Conservation (phyloP, 2,329 filamentous ascomycete genomes). For the Cordyceps farinosa region DNA sequence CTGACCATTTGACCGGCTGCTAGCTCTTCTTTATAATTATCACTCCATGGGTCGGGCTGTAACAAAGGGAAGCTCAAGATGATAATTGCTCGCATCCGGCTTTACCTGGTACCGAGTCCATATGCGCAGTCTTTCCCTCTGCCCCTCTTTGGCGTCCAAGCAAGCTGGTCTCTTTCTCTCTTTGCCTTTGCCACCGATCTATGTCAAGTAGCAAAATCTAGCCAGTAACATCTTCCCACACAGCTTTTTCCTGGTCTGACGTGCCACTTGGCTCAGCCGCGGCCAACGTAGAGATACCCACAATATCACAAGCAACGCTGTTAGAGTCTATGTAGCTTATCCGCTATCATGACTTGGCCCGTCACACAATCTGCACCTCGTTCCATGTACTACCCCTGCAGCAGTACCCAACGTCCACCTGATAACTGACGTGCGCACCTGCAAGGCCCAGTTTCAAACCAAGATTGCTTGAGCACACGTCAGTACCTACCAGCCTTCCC, state of each 20-base stretch:
- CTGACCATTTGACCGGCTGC: neutral
- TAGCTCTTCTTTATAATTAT: neutral
- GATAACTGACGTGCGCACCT: slow-evolving; percentile 3
- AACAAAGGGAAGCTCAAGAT: neutral
- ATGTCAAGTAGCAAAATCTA: too few relatives aligned
- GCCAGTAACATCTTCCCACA: neutral
- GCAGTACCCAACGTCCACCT: neutral
- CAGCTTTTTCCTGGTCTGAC: neutral
- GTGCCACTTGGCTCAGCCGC: slow-evolving; percentile 11
- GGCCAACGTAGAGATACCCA: slow-evolving; percentile 6
- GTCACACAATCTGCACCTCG: neutral
- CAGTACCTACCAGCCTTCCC: slow-evolving; percentile 20
- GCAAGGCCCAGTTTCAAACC: slow-evolving; percentile 17
- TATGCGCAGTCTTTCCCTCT: neutral
- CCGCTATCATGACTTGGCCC: neutral
- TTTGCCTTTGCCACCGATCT: neutral
- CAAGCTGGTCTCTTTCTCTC: neutral
- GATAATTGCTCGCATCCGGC: neutral
- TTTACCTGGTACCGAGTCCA: neutral
- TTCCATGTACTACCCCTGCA: slow-evolving; percentile 7
- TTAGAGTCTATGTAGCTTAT: slow-evolving; percentile 1
- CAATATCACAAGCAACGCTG: slow-evolving; percentile 16
- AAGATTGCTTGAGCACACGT: slow-evolving; percentile 22
- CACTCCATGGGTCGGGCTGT: too few relatives aligned
- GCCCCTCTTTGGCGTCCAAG: neutral